phyloP scores from a whole-genome alignment of 768 basidiomycete genomes.

The Trametes gibbosa region DNA sequence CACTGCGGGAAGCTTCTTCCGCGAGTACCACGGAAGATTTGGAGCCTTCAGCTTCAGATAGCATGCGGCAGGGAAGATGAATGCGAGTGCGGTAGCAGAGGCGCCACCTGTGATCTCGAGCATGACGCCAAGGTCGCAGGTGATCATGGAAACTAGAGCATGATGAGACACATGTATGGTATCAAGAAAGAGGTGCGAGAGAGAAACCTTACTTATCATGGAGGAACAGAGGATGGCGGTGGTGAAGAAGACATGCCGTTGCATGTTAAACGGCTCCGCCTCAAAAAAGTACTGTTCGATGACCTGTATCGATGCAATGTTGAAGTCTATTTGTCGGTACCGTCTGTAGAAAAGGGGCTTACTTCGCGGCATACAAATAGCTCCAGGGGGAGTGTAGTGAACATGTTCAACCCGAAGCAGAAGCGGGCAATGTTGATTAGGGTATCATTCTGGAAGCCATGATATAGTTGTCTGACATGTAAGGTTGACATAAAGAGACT shows the following conservation, averaged over 20 bases:
- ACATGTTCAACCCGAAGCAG: slow-evolving; percentile 96
- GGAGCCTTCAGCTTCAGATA: slow-evolving; percentile 71
- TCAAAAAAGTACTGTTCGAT: slow-evolving; percentile 96
- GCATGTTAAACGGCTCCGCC: slow-evolving; percentile 75
- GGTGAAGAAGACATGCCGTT: slow-evolving; percentile 90
- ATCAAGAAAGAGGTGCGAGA: neutral
- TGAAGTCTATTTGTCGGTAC: neutral
- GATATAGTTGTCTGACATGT: neutral
- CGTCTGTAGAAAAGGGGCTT: slow-evolving; percentile 41
- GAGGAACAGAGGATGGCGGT: slow-evolving; percentile 77
- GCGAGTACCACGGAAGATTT: slow-evolving; percentile 60
- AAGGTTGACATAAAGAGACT: neutral
- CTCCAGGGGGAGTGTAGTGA: slow-evolving; percentile 94
- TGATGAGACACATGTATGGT: neutral
- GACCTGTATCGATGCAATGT: slow-evolving; percentile 48
- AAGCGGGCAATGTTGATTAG: slow-evolving; percentile 94
- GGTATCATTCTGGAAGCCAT: slow-evolving; percentile 59
- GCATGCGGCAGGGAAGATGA: slow-evolving; percentile 87
- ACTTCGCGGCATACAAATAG: slow-evolving; percentile 97
- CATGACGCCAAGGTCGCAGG: slow-evolving; percentile 97
- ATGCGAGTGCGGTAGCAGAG: slow-evolving; percentile 87
- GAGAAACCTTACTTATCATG: slow-evolving; percentile 65
- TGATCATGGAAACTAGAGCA: slow-evolving; percentile 75
- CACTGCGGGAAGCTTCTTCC: slow-evolving; percentile 72
- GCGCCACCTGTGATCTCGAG: slow-evolving; percentile 98